Conservation (phyloP, 345 rosid genomes). For the Acer negundo region DNA sequence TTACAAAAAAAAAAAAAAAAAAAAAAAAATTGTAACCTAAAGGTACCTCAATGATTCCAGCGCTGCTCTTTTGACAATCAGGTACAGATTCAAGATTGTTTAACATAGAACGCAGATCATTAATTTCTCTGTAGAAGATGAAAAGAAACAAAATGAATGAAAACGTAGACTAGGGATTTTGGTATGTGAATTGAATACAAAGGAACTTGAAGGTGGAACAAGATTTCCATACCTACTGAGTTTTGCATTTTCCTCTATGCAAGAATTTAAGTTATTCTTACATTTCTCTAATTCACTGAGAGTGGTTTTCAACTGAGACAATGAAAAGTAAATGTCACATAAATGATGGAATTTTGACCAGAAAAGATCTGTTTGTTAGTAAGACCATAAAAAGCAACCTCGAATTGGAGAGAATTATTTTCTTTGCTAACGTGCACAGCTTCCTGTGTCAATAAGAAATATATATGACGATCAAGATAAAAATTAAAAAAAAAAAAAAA, state of each 20-base stretch:
- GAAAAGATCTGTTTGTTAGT: conserved; percentile 17
- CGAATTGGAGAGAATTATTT: conserved; percentile 51
- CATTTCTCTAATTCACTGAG: conserved; percentile 68
- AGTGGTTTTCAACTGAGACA: conserved; percentile 60
- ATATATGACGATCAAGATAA: conserved; percentile 11
- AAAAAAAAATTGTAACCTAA: neutral
- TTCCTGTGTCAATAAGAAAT: conserved; percentile 42
- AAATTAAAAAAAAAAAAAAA: conserved; percentile 1
- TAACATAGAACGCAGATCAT: conserved; percentile 51
- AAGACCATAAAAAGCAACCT: conserved; percentile 51
- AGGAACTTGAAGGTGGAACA: conserved; percentile 21
- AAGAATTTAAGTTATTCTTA: conserved; percentile 61
- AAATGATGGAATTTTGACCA: conserved; percentile 15
- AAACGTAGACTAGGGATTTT: conserved; percentile 10
- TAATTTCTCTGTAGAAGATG: conserved; percentile 64
- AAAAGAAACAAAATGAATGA: conserved; percentile 18
- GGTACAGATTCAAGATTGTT: conserved; percentile 40
- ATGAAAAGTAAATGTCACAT: conserved; percentile 25
- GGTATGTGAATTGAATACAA: conserved; percentile 16
- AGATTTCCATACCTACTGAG: conserved; percentile 61
- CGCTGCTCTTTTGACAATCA: conserved; percentile 30
- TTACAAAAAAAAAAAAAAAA: neutral
- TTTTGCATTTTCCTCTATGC: conserved; percentile 78
- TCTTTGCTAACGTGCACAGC: conserved; percentile 45
- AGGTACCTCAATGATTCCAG: conserved; percentile 40